These are phyloP conservation scores for Lecanicillium sp. DNA, from an alignment of 2,329 filamentous ascomycete genomes.

Conservation along the genomic window DNA sequence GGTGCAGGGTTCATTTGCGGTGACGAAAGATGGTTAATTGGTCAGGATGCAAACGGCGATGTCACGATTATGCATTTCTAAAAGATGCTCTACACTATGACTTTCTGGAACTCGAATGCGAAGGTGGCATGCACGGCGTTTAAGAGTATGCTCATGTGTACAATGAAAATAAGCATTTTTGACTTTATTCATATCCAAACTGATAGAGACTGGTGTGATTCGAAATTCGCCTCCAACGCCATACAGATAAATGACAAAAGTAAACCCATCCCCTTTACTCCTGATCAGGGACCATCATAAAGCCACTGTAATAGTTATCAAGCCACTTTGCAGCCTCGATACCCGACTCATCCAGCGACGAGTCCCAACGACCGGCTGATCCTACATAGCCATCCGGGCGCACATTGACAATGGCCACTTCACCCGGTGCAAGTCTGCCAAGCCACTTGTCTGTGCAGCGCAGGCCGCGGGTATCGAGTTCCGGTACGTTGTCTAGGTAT, in stretches of 20 bases:
- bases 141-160: too few relatives aligned
- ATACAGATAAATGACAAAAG: not conserved
- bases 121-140: too few relatives aligned
- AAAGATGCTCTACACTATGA: too few relatives aligned
- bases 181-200: too few relatives aligned
- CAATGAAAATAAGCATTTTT: too few relatives aligned
- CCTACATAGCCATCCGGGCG: slow-evolving; percentile 69
- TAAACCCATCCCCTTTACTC: slow-evolving; percentile 5
- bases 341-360: slow-evolving; percentile 40
- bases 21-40: slow-evolving; percentile 54
- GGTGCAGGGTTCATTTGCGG: slow-evolving; percentile 46
- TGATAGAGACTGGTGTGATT: too few relatives aligned
- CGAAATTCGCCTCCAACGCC: too few relatives aligned
- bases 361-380: slow-evolving; percentile 47
- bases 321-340: slow-evolving; percentile 45
- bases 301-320: slow-evolving; percentile 45
- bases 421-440: slow-evolving; percentile 44
- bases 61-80: slow-evolving; percentile 47
- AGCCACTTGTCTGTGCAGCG: slow-evolving; percentile 63
- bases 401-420: slow-evolving; percentile 59
- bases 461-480: slow-evolving; percentile 41
- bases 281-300: slow-evolving; percentile 39
- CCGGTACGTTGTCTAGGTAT: slow-evolving; percentile 58
- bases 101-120: too few relatives aligned
- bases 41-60: slow-evolving; percentile 42